A percentile compares a stretch with the other conserved stretches of the same genome.
Conservation (phyloP, 345 rosid species). For the Triadica sebifera region DNA sequence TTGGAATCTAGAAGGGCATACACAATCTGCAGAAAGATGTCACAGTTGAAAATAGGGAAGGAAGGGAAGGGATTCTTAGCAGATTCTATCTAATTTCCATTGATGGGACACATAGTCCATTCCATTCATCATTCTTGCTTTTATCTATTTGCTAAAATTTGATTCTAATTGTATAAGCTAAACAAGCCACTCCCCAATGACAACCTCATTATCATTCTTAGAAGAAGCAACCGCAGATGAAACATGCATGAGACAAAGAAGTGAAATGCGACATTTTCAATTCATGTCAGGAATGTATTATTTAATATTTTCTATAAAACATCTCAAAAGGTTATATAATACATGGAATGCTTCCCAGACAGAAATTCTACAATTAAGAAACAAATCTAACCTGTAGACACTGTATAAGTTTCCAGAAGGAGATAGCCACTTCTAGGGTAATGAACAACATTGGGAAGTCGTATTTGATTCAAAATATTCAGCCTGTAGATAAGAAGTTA, state of each 20-base stretch:
- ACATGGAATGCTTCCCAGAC: neutral
- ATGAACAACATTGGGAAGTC: neutral
- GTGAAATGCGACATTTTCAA: neutral
- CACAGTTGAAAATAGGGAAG: neutral
- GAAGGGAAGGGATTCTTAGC: neutral
- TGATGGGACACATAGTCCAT: no score
- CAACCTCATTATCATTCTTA: neutral
- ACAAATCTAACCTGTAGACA: conserved; percentile 12
- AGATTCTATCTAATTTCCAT: neutral
- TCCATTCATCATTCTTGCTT: no score
- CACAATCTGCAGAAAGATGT: neutral
- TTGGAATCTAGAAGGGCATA: neutral
- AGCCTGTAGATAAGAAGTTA: conserved; percentile 13
- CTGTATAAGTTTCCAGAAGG: neutral
- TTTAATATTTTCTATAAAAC: neutral
- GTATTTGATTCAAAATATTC: neutral
- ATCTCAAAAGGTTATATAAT: neutral
- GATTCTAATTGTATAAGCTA: neutral
- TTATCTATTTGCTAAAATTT: neutral
- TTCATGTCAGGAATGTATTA: neutral
- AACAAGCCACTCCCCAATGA: neutral
- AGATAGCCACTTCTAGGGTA: neutral
- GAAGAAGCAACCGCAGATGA: neutral
- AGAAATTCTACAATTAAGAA: conserved; percentile 17
- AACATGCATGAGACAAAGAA: neutral